A percentile compares a stretch with the other conserved stretches of the same genome.
Conservation (phyloP, 768 basidiomycete genomes). For the Hebeloma cylindrosporum region DNA sequence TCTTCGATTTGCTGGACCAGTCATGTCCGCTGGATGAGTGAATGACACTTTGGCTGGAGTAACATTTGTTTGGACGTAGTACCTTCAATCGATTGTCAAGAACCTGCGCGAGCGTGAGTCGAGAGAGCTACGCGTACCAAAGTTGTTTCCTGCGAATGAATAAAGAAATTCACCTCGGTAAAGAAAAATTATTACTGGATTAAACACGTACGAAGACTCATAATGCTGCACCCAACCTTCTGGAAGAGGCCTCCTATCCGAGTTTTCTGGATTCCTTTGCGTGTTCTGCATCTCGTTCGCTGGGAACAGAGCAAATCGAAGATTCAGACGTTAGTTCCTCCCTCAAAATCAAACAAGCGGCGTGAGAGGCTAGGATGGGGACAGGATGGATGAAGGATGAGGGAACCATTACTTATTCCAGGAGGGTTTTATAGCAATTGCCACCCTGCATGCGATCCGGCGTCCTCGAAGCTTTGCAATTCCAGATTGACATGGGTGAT, state of each 20-base stretch:
- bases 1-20: conserved; percentile 1
- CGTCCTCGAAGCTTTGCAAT: too few relatives aligned
- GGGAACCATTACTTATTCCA: too few relatives aligned
- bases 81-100: conserved; percentile 21
- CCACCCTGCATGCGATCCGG: too few relatives aligned
- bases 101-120: neutral
- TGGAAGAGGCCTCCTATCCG: conserved; percentile 28
- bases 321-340: too few relatives aligned
- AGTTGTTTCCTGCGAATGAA: conserved; percentile 16
- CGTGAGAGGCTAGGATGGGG: too few relatives aligned
- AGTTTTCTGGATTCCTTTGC: conserved; percentile 11
- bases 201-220: conserved; percentile 29
- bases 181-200: neutral
- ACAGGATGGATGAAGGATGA: too few relatives aligned
- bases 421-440: too few relatives aligned
- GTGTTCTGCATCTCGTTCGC: conserved; percentile 8
- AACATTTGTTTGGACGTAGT: conserved; percentile 33
- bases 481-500: too few relatives aligned
- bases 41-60: conserved; percentile 35
- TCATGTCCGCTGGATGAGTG: conserved; percentile 32
- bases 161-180: conserved; percentile 1
- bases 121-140: conserved; percentile 18
- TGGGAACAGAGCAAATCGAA: too few relatives aligned
- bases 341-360: too few relatives aligned
- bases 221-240: conserved; percentile 35